Evolutionary conservation across 208 protist species (phyloP).

Genomic region (Leishmania major): DNA sequence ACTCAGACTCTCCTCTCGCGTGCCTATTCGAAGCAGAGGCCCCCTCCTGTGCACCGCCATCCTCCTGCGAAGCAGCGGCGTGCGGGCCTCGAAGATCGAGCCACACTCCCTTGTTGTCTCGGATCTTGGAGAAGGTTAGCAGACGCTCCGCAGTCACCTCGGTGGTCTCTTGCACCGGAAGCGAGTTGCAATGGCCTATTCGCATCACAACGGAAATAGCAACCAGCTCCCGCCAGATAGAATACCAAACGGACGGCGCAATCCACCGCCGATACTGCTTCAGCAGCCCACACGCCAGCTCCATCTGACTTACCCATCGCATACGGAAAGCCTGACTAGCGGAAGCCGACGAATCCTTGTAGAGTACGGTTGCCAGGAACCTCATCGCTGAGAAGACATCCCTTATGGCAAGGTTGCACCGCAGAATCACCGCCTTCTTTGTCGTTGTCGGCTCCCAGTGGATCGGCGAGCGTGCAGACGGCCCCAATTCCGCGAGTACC

Average conservation of each 20-base stretch:
- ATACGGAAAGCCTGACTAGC: not conserved
- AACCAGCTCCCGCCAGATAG: not conserved
- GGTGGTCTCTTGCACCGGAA: not conserved
- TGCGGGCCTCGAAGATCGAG: not conserved
- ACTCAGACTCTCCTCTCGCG: not conserved
- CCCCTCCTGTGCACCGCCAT: not conserved
- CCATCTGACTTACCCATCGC: constrained; percentile 9
- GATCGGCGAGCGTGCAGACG: no score
- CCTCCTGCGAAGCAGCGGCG: not conserved
- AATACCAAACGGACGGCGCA: constrained; percentile 28
- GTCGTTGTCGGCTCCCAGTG: not conserved
- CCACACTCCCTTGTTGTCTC: constrained; percentile 34
- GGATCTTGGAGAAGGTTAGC: constrained; percentile 26
- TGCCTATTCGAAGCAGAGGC: not conserved
- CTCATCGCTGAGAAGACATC: not conserved
- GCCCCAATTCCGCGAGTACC: not conserved
- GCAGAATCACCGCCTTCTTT: not conserved
- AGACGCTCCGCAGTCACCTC: constrained; percentile 1
- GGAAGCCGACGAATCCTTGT: not conserved
- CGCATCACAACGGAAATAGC: not conserved
- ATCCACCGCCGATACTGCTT: constrained; percentile 20
- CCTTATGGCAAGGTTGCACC: not conserved
- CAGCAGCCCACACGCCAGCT: constrained; percentile 7
- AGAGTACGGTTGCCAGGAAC: not conserved
- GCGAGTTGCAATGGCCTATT: not conserved